phyloP scores from a whole-genome alignment of 176 grass and related monocot genomes.

The Zea mays region Zm-B73-REFERENCE-NAM-5.0 NC_050096.1:237751501-237752000 shows the following conservation, averaged over 20 bases:
- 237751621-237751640: constrained; percentile 31
- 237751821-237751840: constrained; percentile 45
- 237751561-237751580: constrained; percentile 40
- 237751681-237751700: constrained; percentile 85
- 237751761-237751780: constrained; percentile 50
- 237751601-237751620: constrained; percentile 34
- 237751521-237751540: constrained; percentile 53
- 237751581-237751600: constrained; percentile 56
- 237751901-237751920: no score
- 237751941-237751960: no score
- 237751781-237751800: constrained; percentile 48
- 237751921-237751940: no score
- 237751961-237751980: no score
- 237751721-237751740: constrained; percentile 63
- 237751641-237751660: constrained; percentile 66
- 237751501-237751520: constrained; percentile 58
- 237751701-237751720: constrained; percentile 80
- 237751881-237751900: background rate
- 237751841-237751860: constrained; percentile 37
- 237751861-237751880: constrained; percentile 24
- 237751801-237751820: constrained; percentile 51
- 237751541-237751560: constrained; percentile 58
- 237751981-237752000: no score
- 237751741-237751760: constrained; percentile 45
- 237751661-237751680: constrained; percentile 68